phyloP scores from a whole-genome alignment of 2,329 filamentous ascomycete species.

The Calonectria ilicicola region DNA sequence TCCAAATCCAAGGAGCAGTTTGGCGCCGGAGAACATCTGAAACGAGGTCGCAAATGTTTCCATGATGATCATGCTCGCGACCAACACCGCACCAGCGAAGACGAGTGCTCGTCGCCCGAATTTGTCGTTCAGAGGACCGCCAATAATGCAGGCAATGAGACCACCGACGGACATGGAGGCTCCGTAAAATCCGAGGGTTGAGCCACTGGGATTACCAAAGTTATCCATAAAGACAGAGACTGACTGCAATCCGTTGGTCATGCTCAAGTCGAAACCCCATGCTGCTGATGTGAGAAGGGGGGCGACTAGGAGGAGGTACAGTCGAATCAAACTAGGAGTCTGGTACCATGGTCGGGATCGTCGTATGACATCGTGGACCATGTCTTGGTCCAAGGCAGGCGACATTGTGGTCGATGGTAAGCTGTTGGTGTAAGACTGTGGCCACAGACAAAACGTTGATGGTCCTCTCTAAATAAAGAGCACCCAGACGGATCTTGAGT shows the following conservation, averaged over 20 bases:
- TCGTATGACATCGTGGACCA: too few relatives aligned
- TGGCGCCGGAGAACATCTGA: conserved; percentile 43
- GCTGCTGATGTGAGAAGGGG: conserved; percentile 15
- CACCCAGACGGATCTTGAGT: too few relatives aligned
- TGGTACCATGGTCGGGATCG: conserved; percentile 8
- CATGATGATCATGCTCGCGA: conserved; percentile 34
- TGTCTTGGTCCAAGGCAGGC: too few relatives aligned
- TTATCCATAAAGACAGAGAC: conserved; percentile 50
- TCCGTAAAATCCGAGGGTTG: conserved; percentile 44
- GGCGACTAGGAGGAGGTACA: conserved; percentile 12
- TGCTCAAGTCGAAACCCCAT: conserved; percentile 18
- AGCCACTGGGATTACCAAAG: conserved; percentile 45
- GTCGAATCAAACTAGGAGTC: not conserved
- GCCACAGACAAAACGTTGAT: too few relatives aligned
- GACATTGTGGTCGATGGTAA: too few relatives aligned
- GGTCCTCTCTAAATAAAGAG: too few relatives aligned
- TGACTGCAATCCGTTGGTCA: conserved; percentile 52
- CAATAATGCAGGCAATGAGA: conserved; percentile 44
- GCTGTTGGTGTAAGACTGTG: too few relatives aligned
- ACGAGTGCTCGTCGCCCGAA: conserved; percentile 46
- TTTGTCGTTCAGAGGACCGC: conserved; percentile 47
- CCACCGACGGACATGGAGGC: conserved; percentile 48
- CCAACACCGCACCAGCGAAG: not conserved
- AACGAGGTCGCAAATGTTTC: conserved; percentile 38
- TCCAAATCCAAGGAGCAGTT: conserved; percentile 46